Conservation (phyloP, 371 early-diverging fungal species). For the Mucor lusitanicus region DNA sequence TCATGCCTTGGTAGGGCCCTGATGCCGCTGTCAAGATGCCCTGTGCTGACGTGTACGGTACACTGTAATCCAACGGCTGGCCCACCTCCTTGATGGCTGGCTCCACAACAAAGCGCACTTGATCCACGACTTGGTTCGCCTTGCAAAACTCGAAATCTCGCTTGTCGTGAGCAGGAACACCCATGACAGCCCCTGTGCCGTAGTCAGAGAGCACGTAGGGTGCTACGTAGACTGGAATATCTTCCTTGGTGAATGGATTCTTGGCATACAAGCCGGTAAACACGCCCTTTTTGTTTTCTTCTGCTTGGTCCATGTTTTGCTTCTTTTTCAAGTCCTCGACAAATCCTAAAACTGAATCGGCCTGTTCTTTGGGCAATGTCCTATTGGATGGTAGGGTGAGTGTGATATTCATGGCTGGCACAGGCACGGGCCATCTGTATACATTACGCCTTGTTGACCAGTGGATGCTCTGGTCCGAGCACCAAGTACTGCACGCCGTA, state of each 20-base stretch:
- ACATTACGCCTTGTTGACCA: conserved; percentile 38
- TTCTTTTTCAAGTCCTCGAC: conserved; percentile 51
- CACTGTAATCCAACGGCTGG: conserved; percentile 4
- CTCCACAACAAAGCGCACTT: conserved; percentile 53
- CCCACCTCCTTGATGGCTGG: conserved; percentile 38
- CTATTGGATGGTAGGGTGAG: conserved; percentile 9
- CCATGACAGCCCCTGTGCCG: conserved; percentile 89
- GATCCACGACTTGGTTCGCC: conserved; percentile 43
- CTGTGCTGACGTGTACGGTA: conserved; percentile 53
- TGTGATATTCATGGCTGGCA: neutral
- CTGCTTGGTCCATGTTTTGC: conserved; percentile 51
- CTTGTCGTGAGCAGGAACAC: conserved; percentile 83
- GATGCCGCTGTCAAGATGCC: conserved; percentile 62
- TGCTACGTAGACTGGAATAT: conserved; percentile 77
- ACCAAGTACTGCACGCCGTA: conserved; percentile 80
- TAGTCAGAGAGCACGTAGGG: conserved; percentile 81
- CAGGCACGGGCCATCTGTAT: no score
- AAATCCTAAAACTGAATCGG: conserved; percentile 52
- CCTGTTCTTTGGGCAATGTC: conserved; percentile 50
- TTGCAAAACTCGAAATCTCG: conserved; percentile 76
- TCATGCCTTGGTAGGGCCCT: conserved; percentile 61
- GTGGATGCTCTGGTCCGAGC: conserved; percentile 71
- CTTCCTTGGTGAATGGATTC: conserved; percentile 65
- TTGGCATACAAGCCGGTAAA: conserved; percentile 69
- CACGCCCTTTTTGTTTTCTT: conserved; percentile 49